A percentile compares a stretch with the other conserved stretches of the same genome.
phyloP scores from a whole-genome alignment of 2,329 filamentous ascomycete genomes.

The Curvularia lunata region DNA sequence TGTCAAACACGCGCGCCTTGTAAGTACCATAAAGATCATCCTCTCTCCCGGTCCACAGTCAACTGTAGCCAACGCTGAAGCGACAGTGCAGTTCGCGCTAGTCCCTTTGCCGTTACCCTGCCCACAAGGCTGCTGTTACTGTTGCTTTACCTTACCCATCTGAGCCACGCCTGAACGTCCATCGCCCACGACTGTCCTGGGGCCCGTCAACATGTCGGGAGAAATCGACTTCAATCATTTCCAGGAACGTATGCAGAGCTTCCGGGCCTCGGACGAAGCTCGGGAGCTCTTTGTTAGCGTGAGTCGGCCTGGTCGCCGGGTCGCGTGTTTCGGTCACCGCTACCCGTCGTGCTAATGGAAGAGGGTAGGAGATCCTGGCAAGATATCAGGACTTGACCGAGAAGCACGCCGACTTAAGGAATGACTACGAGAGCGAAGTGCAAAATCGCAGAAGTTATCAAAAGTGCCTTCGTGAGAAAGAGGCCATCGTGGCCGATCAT shows the following conservation, averaged over 20 bases:
- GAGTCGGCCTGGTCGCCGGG: not conserved
- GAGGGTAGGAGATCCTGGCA: constrained; percentile 37
- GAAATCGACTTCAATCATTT: constrained; percentile 32
- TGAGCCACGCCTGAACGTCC: constrained; percentile 4
- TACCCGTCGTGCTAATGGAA: constrained; percentile 27
- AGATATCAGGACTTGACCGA: constrained; percentile 34
- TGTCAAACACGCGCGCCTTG: not conserved
- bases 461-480: constrained; percentile 27
- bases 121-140: constrained; percentile 6
- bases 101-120: not conserved
- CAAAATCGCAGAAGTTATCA: constrained; percentile 44
- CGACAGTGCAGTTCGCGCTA: not conserved
- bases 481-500: constrained; percentile 27
- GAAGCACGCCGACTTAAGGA: constrained; percentile 36
- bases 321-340: constrained; percentile 9
- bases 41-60: not conserved
- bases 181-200: not conserved
- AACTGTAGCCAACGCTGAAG: not conserved
- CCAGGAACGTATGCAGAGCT: constrained; percentile 39
- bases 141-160: constrained; percentile 9
- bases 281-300: constrained; percentile 46
- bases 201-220: constrained; percentile 15
- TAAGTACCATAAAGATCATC: not conserved
- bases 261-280: constrained; percentile 46
- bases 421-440: constrained; percentile 42